Percentiles rank a stretch among this genome's conserved stretches.
phyloP scores from a whole-genome alignment of 768 basidiomycete genomes.

The Naematelia aurantialba region DNA sequence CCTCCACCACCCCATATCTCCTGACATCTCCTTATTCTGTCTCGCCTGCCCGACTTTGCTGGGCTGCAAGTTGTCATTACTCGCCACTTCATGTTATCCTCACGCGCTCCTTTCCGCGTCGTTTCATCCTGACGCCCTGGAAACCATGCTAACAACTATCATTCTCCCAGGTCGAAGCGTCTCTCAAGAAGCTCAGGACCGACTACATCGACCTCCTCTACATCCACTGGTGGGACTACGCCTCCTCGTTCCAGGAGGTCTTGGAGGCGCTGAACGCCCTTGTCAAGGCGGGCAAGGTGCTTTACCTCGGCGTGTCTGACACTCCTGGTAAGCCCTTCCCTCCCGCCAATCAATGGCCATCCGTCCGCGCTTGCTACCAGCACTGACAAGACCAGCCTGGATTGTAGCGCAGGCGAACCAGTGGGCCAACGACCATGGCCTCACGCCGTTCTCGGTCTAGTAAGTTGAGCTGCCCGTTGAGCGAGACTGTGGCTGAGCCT shows the following conservation, averaged over 20 bases:
- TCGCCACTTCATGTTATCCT: no score
- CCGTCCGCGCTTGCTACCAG: no score
- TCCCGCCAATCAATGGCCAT: neutral
- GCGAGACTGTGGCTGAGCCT: neutral
- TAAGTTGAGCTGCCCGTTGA: slow-evolving; percentile 33
- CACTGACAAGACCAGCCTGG: slow-evolving; percentile 12
- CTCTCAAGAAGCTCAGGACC: slow-evolving; percentile 59
- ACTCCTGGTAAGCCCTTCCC: slow-evolving; percentile 22
- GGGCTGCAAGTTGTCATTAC: no score
- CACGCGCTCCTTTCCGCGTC: no score
- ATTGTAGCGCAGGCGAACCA: slow-evolving; percentile 52
- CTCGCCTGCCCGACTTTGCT: neutral
- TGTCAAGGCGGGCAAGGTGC: slow-evolving; percentile 55
- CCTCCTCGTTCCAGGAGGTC: slow-evolving; percentile 58
- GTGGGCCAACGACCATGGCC: slow-evolving; percentile 56
- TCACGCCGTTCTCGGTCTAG: slow-evolving; percentile 59
- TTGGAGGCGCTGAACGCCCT: slow-evolving; percentile 59
- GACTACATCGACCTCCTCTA: slow-evolving; percentile 59
- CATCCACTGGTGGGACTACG: slow-evolving; percentile 57
- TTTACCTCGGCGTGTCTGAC: slow-evolving; percentile 45
- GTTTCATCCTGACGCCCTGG: no score
- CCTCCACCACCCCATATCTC: neutral
- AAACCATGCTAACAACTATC: neutral
- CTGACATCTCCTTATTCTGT: neutral
- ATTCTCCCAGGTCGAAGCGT: slow-evolving; percentile 50